Base-by-base conservation (phyloP, 2,329 filamentous ascomycete species). In the Achaetomium macrosporum region DNA sequence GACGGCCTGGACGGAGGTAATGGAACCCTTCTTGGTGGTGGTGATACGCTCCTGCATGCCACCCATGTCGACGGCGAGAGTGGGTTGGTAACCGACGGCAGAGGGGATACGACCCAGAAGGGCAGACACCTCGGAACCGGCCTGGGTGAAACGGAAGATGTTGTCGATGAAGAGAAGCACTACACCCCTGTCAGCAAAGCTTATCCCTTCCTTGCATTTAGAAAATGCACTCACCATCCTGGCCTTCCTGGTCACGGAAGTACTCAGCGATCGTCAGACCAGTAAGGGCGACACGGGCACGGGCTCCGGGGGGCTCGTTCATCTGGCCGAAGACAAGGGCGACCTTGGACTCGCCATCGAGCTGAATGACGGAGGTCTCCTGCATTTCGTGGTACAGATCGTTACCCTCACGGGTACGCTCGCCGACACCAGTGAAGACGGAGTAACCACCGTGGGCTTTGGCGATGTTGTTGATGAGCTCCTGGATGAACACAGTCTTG, bases 311-410 rank as follows among this genome's bases (percentile, higher is more conserved):
- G 74, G 93, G 93, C 82, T 99, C 93, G 85, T 99, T 99, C 93
- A 99, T 99, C 83, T 99, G 93, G 83, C 93, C 93, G 80, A 99
- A 99, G 66, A 99, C 93, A 66, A 99, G 81, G 62, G 93, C 90
- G 81, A 97, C 93, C 87, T 99, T 99, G 75, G 93, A 97, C 70
- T 96, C 92, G 76, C 93, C 93, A 63, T 99, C 93, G 64, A 99
- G 90, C 77, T 99, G 85, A 77, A 99, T 99, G 83, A 99, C 93
- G 71, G 88, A 90, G 66, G 93, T 99, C 81, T 99, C 92, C 83
- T 97, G 93, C 93, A 99, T 99, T 85, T 99, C 93, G 81, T 99
- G 92, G 87, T 99, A 99, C 83, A 99, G 77, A 86, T 99, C 93
- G 85, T 99, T 99, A 84, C 93, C 93, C 86, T 99, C 93, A 90